A percentile compares a stretch with the other conserved stretches of the same genome.
Evolutionary conservation across 305 asterid species (phyloP).

Genomic region (Fraxinus dipetala): DNA sequence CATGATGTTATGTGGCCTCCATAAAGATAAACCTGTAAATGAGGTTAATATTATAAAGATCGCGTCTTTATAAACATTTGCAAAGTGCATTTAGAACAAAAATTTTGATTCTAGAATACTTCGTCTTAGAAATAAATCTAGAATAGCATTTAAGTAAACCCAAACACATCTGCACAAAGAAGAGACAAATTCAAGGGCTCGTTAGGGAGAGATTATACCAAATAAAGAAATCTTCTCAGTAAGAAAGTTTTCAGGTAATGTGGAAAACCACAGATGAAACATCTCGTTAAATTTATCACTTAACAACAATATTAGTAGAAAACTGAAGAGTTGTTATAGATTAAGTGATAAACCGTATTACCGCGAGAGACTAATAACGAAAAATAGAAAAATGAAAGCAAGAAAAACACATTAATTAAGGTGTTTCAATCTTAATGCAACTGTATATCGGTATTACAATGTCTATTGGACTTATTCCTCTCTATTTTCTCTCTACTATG

Average conservation of each 20-base stretch:
- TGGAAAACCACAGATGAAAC: background rate
- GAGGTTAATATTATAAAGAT: conserved; percentile 16
- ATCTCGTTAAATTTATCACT: background rate
- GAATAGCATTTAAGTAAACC: background rate
- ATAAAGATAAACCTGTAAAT: conserved; percentile 62
- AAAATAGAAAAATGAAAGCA: background rate
- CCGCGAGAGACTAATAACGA: background rate
- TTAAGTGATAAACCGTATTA: background rate
- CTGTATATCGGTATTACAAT: background rate
- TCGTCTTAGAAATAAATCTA: background rate
- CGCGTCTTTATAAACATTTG: background rate
- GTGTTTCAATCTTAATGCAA: background rate
- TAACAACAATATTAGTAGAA: background rate
- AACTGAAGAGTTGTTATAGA: background rate
- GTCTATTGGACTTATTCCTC: background rate
- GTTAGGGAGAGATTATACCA: background rate
- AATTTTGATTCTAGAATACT: background rate
- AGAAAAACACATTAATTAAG: background rate
- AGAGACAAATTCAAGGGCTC: background rate
- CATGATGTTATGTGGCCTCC: conserved; percentile 94
- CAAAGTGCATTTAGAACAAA: conserved; percentile 15
- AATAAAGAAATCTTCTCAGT: conserved; percentile 1
- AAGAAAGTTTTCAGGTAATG: background rate
- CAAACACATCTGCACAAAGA: background rate
- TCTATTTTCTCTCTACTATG: background rate